These are phyloP conservation scores for Astragalus membranaceus DNA, from an alignment of 306 rosid genomes.

Conservation along the genomic window DNA sequence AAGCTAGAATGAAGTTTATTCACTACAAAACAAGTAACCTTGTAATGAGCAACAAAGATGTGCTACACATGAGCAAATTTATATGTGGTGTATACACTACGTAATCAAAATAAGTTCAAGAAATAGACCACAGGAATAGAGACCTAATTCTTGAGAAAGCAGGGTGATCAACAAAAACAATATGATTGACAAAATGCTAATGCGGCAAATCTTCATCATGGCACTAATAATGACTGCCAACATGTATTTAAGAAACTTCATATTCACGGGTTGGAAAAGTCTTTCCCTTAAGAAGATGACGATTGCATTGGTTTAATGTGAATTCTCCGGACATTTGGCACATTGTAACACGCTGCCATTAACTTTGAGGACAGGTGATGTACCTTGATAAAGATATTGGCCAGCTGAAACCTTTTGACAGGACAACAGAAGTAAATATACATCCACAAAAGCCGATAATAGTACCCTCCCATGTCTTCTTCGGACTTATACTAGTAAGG, in stretches of 20 bases:
- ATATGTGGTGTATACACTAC: neutral
- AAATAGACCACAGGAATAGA: neutral
- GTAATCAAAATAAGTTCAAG: neutral
- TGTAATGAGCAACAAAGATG: neutral
- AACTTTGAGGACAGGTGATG: slow-evolving; percentile 20
- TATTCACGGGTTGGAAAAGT: neutral
- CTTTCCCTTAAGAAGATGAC: neutral
- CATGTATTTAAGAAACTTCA: neutral
- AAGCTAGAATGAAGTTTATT: neutral
- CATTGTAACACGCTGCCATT: neutral
- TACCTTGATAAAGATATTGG: slow-evolving; percentile 74
- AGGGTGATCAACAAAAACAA: neutral
- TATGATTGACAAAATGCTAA: slow-evolving; percentile 3
- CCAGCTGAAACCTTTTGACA: slow-evolving; percentile 75
- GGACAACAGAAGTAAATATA: slow-evolving; percentile 60
- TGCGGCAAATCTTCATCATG: neutral
- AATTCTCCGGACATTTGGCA: neutral
- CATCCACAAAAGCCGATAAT: slow-evolving; percentile 88
- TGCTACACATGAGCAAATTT: neutral
- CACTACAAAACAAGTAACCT: neutral
- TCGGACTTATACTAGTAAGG: slow-evolving; percentile 84
- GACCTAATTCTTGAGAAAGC: neutral
- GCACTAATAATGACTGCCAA: neutral
- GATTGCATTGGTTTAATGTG: neutral
- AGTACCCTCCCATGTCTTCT: slow-evolving; percentile 99